Percentiles rank a stretch among this genome's conserved stretches.
These are phyloP conservation scores for Saturnispora dispora DNA, from an alignment of 805 yeast species.

Conservation along the genomic window DNA sequence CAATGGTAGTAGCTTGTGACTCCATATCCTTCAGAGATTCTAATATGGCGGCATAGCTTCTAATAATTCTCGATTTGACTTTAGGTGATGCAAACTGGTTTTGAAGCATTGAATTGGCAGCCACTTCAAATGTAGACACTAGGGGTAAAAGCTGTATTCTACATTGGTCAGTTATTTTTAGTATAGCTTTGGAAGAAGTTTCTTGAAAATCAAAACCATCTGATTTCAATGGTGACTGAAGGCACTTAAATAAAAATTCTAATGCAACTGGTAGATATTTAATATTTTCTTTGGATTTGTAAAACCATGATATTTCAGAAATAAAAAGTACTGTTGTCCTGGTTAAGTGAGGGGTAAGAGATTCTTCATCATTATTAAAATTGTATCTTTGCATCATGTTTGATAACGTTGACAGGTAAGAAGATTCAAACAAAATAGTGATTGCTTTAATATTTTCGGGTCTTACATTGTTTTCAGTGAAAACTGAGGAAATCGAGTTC, in stretches of 20 bases:
- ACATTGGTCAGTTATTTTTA: constrained; percentile 49
- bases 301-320: constrained; percentile 53
- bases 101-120: constrained; percentile 39
- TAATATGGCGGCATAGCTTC: constrained; percentile 54
- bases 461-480: constrained; percentile 29
- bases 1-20: constrained; percentile 29
- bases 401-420: constrained; percentile 17
- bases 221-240: not conserved
- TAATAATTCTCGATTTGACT: constrained; percentile 50
- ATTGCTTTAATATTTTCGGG: constrained; percentile 17
- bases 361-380: constrained; percentile 1
- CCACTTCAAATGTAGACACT: constrained; percentile 39
- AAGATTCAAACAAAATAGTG: constrained; percentile 23
- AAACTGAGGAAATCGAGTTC: constrained; percentile 45
- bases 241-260: constrained; percentile 34
- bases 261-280: constrained; percentile 42
- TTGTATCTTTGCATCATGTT: constrained; percentile 3
- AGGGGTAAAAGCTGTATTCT: constrained; percentile 32
- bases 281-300: constrained; percentile 37
- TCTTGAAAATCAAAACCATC: constrained; percentile 10
- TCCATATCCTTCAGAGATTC: constrained; percentile 44
- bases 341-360: constrained; percentile 23
- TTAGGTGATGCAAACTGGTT: constrained; percentile 28
- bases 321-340: constrained; percentile 49
- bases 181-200: constrained; percentile 46